Conservation (phyloP, 371 early-diverging fungal species). For the Rhizopus arrhizus region DNA sequence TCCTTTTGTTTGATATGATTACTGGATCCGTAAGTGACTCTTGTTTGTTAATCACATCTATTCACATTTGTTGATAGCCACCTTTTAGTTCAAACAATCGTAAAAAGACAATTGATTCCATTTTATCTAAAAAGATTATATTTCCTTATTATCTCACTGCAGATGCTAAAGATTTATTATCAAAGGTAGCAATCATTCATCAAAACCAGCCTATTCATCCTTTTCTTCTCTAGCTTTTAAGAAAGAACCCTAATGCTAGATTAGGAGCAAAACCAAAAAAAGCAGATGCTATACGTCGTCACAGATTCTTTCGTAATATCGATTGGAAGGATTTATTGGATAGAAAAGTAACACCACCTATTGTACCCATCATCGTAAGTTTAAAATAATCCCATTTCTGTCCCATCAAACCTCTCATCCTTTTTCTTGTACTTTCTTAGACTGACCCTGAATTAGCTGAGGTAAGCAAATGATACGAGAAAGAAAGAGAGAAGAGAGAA, state of each 20-base stretch:
- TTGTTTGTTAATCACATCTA: not conserved
- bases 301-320: slow-evolving; percentile 86
- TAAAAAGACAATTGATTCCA: slow-evolving; percentile 77
- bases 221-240: slow-evolving; percentile 53
- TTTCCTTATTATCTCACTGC: slow-evolving; percentile 74
- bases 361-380: slow-evolving; percentile 74
- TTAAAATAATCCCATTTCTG: not conserved
- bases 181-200: slow-evolving; percentile 31
- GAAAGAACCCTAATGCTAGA: slow-evolving; percentile 72
- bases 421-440: slow-evolving; percentile 18
- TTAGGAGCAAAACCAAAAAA: slow-evolving; percentile 72
- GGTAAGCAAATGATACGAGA: slow-evolving; percentile 18
- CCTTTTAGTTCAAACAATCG: slow-evolving; percentile 80
- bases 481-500: too few relatives aligned
- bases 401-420: not conserved
- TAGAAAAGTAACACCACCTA: slow-evolving; percentile 72
- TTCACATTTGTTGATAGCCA: slow-evolving; percentile 39
- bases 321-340: slow-evolving; percentile 75
- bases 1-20: slow-evolving; percentile 89
- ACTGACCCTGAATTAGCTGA: slow-evolving; percentile 51
- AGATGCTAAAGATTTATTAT: slow-evolving; percentile 65
- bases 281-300: slow-evolving; percentile 78
- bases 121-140: slow-evolving; percentile 71
- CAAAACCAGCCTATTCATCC: not conserved
- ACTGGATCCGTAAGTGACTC: slow-evolving; percentile 61